A percentile compares a stretch with the other conserved stretches of the same genome.
Conservation (phyloP, 345 rosid species). For the Salix dunnii region DNA sequence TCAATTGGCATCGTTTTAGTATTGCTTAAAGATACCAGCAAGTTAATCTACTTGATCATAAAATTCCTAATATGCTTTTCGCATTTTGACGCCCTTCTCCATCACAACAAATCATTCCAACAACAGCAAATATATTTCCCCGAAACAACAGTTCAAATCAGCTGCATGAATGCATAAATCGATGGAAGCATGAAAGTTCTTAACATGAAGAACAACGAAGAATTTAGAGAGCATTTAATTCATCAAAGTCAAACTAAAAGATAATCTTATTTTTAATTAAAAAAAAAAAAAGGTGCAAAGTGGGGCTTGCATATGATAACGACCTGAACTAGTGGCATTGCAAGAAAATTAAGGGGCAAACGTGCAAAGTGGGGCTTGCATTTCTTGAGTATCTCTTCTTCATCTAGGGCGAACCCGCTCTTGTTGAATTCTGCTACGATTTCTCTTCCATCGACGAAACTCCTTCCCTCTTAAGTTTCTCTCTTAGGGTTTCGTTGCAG, state of each 20-base stretch:
- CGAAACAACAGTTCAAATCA: slow-evolving; percentile 42
- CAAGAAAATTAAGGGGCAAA: background rate
- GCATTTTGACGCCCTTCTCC: slow-evolving; percentile 81
- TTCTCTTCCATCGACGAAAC: slow-evolving; percentile 52
- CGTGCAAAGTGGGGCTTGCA: slow-evolving; percentile 33
- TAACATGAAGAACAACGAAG: background rate
- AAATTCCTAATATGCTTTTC: background rate
- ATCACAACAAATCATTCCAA: slow-evolving; percentile 93
- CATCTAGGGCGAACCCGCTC: slow-evolving; percentile 55
- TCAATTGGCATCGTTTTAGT: background rate
- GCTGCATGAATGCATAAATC: slow-evolving; percentile 20
- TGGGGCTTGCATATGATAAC: background rate
- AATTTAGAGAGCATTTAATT: background rate
- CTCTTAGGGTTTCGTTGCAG: background rate
- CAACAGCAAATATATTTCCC: slow-evolving; percentile 73
- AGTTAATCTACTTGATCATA: background rate
- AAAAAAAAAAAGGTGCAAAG: background rate
- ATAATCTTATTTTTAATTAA: background rate
- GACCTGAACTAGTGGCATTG: slow-evolving; percentile 8
- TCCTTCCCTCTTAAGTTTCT: slow-evolving; percentile 31
- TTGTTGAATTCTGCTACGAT: slow-evolving; percentile 62
- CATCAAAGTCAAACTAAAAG: background rate
- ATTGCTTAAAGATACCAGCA: background rate
- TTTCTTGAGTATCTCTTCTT: slow-evolving; percentile 61
- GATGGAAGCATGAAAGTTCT: background rate